These are phyloP conservation scores for Mycena olivaceomarginata DNA, from an alignment of 768 basidiomycete genomes.

Conservation along the genomic window DNA sequence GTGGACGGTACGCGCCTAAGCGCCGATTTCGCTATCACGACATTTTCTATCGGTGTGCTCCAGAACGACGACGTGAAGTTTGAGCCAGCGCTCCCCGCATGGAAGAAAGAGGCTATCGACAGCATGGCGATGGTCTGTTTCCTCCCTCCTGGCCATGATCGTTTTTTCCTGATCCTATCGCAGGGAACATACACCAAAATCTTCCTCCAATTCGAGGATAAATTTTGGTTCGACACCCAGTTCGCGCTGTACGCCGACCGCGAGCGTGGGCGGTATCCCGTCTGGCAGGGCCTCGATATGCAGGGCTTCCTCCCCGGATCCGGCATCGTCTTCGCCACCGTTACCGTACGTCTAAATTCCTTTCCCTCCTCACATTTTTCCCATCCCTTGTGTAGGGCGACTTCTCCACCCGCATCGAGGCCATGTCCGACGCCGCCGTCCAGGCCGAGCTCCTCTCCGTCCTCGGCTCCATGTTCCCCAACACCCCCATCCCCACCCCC, in stretches of 20 bases:
- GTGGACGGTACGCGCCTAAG: conserved; percentile 62
- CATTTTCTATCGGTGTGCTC: conserved; percentile 83
- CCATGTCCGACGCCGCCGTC: conserved; percentile 66
- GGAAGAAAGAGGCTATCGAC: conserved; percentile 80
- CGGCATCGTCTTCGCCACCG: conserved; percentile 73
- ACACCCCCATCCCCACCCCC: conserved; percentile 72
- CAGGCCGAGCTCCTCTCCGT: conserved; percentile 74
- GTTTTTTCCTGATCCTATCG: too few relatives aligned
- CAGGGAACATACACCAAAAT: conserved; percentile 81
- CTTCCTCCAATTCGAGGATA: conserved; percentile 76
- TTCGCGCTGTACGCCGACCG: conserved; percentile 75
- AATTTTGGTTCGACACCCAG: conserved; percentile 74
- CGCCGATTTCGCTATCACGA: conserved; percentile 78
- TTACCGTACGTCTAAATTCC: conserved; percentile 55
- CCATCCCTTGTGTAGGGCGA: conserved; percentile 67
- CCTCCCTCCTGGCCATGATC: too few relatives aligned
- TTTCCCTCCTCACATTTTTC: neutral
- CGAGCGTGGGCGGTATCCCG: conserved; percentile 77
- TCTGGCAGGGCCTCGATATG: conserved; percentile 82
- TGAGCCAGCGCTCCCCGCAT: conserved; percentile 72
- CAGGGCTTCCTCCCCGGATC: conserved; percentile 76
- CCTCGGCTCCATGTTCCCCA: conserved; percentile 76
- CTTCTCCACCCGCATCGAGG: conserved; percentile 76
- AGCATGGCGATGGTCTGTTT: conserved; percentile 69
- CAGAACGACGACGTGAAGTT: conserved; percentile 82